These are phyloP conservation scores for Irpex sp. DNA, from an alignment of 1,284 basidiomycete genomes.

Conservation along the genomic window DNA sequence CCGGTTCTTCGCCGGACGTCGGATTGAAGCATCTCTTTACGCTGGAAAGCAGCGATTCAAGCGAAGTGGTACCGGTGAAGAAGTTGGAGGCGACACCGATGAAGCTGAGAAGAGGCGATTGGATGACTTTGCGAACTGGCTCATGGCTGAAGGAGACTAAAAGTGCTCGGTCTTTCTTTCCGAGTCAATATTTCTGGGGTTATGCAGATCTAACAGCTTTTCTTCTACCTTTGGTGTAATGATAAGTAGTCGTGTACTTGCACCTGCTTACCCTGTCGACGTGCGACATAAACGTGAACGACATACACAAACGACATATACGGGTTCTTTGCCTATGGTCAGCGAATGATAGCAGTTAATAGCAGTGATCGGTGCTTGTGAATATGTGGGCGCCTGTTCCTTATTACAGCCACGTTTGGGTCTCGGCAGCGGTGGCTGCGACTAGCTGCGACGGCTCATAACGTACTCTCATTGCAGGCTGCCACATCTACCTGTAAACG, in stretches of 20 bases:
- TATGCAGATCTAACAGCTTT: too few species aligned
- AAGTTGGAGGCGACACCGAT: slow-evolving; percentile 58
- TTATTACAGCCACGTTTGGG: background rate
- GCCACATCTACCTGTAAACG: background rate
- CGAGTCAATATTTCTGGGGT: too few species aligned
- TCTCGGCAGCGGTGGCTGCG: background rate
- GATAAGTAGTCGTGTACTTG: too few species aligned
- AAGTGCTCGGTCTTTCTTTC: background rate
- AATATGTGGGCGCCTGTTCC: background rate
- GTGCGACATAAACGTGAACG: too few species aligned
- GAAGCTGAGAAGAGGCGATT: slow-evolving; percentile 80
- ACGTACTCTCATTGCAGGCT: background rate
- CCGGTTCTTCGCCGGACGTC: slow-evolving; percentile 85
- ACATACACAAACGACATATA: too few species aligned
- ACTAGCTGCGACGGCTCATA: background rate
- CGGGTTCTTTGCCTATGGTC: too few species aligned
- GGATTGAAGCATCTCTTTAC: slow-evolving; percentile 80
- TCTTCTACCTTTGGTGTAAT: too few species aligned
- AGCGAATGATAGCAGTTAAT: background rate
- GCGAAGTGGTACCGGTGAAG: slow-evolving; percentile 63
- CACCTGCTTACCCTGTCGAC: too few species aligned
- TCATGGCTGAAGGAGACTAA: slow-evolving; percentile 73
- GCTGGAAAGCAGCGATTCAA: slow-evolving; percentile 80
- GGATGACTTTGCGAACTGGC: slow-evolving; percentile 87
- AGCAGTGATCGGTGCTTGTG: background rate